phyloP scores from a whole-genome alignment of 768 basidiomycete genomes.

The Tricholoma bakamatsutake region DNA sequence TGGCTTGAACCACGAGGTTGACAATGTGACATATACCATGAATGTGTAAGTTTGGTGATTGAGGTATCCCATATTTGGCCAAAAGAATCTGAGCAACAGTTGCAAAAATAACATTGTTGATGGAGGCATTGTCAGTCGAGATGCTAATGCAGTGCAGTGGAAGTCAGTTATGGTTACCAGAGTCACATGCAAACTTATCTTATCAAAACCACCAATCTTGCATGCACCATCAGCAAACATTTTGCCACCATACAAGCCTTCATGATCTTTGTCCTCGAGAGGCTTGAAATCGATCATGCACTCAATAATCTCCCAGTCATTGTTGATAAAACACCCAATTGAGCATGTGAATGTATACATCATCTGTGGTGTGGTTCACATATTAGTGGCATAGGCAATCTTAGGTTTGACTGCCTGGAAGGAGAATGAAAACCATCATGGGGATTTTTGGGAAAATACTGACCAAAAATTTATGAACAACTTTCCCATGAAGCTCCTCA shows the following conservation, averaged over 20 bases:
- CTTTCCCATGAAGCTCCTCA: too few species aligned
- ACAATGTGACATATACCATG: slow-evolving; percentile 23
- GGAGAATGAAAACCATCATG: too few species aligned
- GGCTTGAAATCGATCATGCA: background rate
- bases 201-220: background rate
- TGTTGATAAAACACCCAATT: too few species aligned
- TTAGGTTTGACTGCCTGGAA: too few species aligned
- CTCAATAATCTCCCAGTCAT: background rate
- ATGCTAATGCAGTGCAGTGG: slow-evolving; percentile 3
- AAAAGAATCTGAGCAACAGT: slow-evolving; percentile 16
- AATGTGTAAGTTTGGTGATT: slow-evolving; percentile 19
- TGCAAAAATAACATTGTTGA: slow-evolving; percentile 27
- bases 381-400: too few species aligned
- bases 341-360: too few species aligned
- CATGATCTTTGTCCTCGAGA: too few species aligned
- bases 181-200: background rate
- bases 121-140: slow-evolving; percentile 27
- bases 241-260: too few species aligned
- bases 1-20: slow-evolving; percentile 20
- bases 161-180: background rate
- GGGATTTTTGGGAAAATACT: too few species aligned
- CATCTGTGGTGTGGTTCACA: too few species aligned
- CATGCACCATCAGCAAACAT: too few species aligned
- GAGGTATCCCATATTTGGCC: slow-evolving; percentile 20
- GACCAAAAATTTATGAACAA: too few species aligned